Percentiles rank a stretch among this genome's conserved stretches.
phyloP scores from a whole-genome alignment of 768 basidiomycete species.

The Favolaschia claudopus region DNA sequence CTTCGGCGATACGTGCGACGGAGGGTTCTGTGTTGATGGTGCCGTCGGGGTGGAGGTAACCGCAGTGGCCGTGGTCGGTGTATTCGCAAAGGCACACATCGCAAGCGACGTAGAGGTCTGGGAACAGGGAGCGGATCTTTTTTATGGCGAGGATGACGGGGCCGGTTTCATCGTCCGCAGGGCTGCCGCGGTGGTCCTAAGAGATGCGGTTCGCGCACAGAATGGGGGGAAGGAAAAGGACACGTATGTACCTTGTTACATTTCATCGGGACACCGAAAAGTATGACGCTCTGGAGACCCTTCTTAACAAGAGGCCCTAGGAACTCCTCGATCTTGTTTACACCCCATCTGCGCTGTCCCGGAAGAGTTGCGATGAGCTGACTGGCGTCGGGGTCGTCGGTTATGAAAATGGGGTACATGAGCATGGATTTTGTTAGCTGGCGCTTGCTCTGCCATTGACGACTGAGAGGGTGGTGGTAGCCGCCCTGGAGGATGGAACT shows the following conservation, averaged over 20 bases:
- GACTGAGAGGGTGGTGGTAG: slow-evolving; percentile 89
- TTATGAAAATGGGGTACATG: slow-evolving; percentile 99
- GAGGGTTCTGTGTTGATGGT: slow-evolving; percentile 82
- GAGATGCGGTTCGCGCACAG: not conserved
- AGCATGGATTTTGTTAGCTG: slow-evolving; percentile 90
- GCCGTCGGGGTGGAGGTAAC: slow-evolving; percentile 75
- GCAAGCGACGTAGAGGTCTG: slow-evolving; percentile 85
- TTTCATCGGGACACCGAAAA: slow-evolving; percentile 91
- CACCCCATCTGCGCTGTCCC: slow-evolving; percentile 91
- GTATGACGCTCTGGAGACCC: slow-evolving; percentile 89
- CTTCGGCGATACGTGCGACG: slow-evolving; percentile 88
- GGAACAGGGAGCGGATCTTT: slow-evolving; percentile 79
- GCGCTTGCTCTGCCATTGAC: slow-evolving; percentile 86
- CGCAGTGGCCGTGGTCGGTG: slow-evolving; percentile 98
- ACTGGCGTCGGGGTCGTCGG: slow-evolving; percentile 89
- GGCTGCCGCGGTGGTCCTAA: slow-evolving; percentile 85
- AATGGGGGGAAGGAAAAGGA: not conserved
- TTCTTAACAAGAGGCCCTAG: slow-evolving; percentile 88
- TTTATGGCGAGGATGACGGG: slow-evolving; percentile 95
- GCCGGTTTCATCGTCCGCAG: slow-evolving; percentile 88
- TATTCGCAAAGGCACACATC: slow-evolving; percentile 99
- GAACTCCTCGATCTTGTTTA: slow-evolving; percentile 91
- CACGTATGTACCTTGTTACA: slow-evolving; percentile 69
- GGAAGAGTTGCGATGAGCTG: slow-evolving; percentile 81
- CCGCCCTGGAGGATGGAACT: slow-evolving; percentile 91